Base-by-base conservation (phyloP, 1,284 basidiomycete genomes). In the Thecaphora thlaspeos region DNA sequence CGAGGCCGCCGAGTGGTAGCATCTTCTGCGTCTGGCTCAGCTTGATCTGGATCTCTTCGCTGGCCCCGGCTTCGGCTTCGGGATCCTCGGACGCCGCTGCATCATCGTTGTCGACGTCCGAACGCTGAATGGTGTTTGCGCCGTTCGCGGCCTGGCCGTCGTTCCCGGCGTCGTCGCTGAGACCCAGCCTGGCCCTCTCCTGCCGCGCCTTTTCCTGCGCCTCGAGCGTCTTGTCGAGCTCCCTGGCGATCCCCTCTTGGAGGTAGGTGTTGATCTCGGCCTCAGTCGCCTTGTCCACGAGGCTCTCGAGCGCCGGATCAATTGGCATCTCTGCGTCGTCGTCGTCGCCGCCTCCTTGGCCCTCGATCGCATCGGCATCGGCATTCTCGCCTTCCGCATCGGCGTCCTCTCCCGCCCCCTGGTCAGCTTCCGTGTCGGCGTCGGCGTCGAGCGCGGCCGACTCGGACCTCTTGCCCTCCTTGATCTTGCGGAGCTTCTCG, bases 371-470 rank as follows among this genome's bases (percentile, higher is more conserved):
- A 28, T 28, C 32, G 9, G 32, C 52, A 15, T n/a, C 41, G 11
- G 43, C 34, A 8, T 36, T 39, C 43, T 71, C 62, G 21, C 39
- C 61, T 30, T 90, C 88, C 53, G 86, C 85, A 5, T 83, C 83
- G 21, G 81, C 56, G 24, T 71, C 65, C 41, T 62, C 49, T 41
- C n/a, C 30, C 26, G 19, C 50, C 19, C 19, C 51, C 38, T 49
- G 57, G 50, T 72, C 52, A 58, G 64, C 63, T 41, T 67, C 57
- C 52, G 69, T 56, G 73, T 59, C 72, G 71, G 68, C 54, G 71
- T 52, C 54, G 61, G 75, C 78, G 70, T 32, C 71, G 76, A 46
- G 67, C 70, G 46, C 79, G 81, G 12, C 41, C 49, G n/a, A 41
- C 39, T 28, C 18, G 32, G 10, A 30, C 19, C 50, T 49, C 4